phyloP scores from a whole-genome alignment of 208 protist species.

The Leishmania arabica region DNA sequence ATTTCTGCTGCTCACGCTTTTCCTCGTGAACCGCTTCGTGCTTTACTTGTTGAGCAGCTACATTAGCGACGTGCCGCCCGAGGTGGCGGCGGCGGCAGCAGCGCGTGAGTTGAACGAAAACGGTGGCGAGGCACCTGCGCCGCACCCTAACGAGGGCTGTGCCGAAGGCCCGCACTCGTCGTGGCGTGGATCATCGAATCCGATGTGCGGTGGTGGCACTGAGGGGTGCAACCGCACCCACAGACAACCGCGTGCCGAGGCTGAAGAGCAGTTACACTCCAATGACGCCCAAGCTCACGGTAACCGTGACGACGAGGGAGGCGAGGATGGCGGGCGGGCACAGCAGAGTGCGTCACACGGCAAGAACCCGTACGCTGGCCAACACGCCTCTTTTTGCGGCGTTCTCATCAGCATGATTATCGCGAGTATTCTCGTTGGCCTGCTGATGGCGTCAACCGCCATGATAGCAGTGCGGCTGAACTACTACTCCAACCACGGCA shows the following conservation, averaged over 20 bases:
- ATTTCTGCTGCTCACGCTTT: slow-evolving; percentile 36
- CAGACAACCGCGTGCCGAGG: background rate
- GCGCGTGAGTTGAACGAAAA: slow-evolving; percentile 12
- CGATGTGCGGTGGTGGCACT: slow-evolving; percentile 6
- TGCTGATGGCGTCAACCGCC: slow-evolving; percentile 44
- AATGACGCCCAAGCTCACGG: slow-evolving; percentile 5
- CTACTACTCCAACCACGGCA: slow-evolving; percentile 32
- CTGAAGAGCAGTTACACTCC: background rate
- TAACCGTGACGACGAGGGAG: background rate
- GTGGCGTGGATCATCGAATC: slow-evolving; percentile 3
- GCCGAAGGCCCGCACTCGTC: background rate
- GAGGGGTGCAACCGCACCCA: background rate
- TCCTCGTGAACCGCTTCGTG: slow-evolving; percentile 38
- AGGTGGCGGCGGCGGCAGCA: slow-evolving; percentile 14
- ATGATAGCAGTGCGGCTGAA: slow-evolving; percentile 72
- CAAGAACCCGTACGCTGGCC: slow-evolving; percentile 14
- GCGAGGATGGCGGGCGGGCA: background rate
- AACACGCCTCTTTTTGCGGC: slow-evolving; percentile 14
- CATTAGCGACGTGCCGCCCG: slow-evolving; percentile 23
- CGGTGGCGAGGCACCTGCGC: slow-evolving; percentile 11
- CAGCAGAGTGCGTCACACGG: background rate
- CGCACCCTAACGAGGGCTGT: background rate
- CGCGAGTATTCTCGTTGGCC: slow-evolving; percentile 21
- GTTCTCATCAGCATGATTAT: slow-evolving; percentile 17
- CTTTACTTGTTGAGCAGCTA: slow-evolving; percentile 13